Conservation (phyloP, 768 basidiomycete species). For the Gymnopilus junonius region DNA sequence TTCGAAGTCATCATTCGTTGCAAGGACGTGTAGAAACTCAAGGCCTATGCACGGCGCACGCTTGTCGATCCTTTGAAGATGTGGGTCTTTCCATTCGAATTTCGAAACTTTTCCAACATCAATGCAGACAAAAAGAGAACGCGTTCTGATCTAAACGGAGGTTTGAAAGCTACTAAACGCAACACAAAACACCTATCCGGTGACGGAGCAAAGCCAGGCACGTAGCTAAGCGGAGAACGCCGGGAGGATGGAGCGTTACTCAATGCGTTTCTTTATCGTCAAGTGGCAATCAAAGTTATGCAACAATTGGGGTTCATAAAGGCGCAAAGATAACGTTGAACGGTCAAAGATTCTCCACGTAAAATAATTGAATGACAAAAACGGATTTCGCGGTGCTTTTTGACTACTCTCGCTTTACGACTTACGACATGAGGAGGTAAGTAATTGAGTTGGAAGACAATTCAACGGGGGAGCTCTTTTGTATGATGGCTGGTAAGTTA, state of each 20-base stretch:
- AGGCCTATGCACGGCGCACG: not conserved
- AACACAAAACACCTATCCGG: constrained; percentile 5
- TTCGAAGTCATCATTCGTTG: not conserved
- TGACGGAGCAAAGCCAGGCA: constrained; percentile 1
- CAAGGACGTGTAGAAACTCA: not conserved
- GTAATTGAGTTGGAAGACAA: too few species aligned
- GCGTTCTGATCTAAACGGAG: not conserved
- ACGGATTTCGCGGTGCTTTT: not conserved
- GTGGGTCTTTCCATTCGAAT: not conserved
- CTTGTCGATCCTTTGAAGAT: not conserved
- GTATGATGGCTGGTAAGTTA: too few species aligned
- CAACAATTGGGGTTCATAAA: constrained; percentile 1
- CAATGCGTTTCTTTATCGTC: not conserved
- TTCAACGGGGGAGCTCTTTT: too few species aligned
- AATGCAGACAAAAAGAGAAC: not conserved
- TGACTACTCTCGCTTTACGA: not conserved
- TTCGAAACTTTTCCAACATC: not conserved
- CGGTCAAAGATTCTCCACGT: not conserved
- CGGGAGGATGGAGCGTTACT: not conserved
- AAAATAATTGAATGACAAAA: not conserved
- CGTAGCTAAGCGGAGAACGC: constrained; percentile 10
- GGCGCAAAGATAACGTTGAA: not conserved
- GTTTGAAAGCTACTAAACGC: not conserved
- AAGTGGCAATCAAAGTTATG: not conserved
- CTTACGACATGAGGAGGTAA: too few species aligned